Evolutionary conservation across 805 yeast genomes (phyloP).

Genomic region (Wickerhamiella alocasiicola): DNA sequence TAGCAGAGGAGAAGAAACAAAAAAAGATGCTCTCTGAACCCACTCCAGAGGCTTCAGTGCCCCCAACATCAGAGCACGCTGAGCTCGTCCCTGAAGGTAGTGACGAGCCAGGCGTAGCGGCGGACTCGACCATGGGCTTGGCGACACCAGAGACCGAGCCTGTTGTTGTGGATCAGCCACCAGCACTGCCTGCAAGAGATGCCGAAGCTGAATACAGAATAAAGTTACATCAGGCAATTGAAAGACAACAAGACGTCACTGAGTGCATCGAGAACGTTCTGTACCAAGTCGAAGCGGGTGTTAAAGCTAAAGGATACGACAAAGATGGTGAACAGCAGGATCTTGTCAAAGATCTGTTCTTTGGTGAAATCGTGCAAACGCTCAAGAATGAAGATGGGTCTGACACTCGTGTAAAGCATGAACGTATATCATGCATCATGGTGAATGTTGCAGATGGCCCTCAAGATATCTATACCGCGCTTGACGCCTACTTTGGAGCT

Average conservation of each 20-base stretch:
- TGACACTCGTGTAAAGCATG: conserved; percentile 44
- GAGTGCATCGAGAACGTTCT: conserved; percentile 93
- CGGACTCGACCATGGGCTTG: background rate
- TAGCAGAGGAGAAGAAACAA: background rate
- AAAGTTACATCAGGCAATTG: conserved; percentile 15
- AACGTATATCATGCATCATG: conserved; percentile 67
- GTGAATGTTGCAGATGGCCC: conserved; percentile 86
- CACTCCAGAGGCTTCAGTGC: background rate
- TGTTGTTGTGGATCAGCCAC: background rate
- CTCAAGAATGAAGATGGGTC: conserved; percentile 33
- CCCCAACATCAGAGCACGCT: background rate
- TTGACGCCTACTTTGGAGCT: conserved; percentile 69
- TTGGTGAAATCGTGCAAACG: conserved; percentile 73
- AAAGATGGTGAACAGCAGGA: conserved; percentile 72
- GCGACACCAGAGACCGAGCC: background rate
- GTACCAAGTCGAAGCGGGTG: conserved; percentile 80
- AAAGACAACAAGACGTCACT: conserved; percentile 88
- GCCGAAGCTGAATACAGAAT: background rate
- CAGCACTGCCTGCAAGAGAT: conserved; percentile 1
- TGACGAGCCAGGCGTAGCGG: background rate
- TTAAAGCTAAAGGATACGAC: conserved; percentile 53
- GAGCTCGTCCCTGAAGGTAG: background rate
- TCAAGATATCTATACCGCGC: conserved; percentile 75
- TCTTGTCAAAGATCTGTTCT: conserved; percentile 64
- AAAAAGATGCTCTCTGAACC: background rate